Conservation (phyloP, 2,329 filamentous ascomycete genomes). For the Aspergillus ochraceus region DNA sequence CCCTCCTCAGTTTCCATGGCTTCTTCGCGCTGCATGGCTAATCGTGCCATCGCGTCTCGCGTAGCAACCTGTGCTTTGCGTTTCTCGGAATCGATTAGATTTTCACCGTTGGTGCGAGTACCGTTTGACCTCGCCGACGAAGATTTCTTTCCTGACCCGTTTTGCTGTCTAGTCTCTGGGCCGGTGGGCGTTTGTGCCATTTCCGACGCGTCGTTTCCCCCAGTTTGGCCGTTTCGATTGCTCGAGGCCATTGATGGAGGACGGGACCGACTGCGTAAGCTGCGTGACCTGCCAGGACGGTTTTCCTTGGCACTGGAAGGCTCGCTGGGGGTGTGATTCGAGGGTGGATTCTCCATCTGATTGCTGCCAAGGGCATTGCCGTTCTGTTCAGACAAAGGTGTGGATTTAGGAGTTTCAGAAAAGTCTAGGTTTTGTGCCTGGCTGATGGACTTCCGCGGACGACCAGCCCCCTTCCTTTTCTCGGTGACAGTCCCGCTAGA, state of each 20-base stretch:
- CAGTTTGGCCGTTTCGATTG: neutral
- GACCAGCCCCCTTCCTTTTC: slow-evolving; percentile 20
- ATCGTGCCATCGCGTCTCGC: slow-evolving; percentile 34
- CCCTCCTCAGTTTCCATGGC: slow-evolving; percentile 35
- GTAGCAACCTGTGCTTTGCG: slow-evolving; percentile 35
- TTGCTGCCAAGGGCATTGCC: slow-evolving; percentile 15
- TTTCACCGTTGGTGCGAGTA: slow-evolving; percentile 2
- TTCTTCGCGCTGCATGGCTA: slow-evolving; percentile 42
- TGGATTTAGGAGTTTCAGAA: slow-evolving; percentile 14
- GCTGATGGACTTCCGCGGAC: slow-evolving; percentile 30
- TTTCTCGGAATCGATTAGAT: slow-evolving; percentile 20
- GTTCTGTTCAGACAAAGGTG: slow-evolving; percentile 18
- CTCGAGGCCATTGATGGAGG: slow-evolving; percentile 5
- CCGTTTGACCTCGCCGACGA: neutral
- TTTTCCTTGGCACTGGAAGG: slow-evolving; percentile 3
- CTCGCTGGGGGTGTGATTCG: slow-evolving; percentile 15
- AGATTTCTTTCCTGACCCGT: slow-evolving; percentile 17
- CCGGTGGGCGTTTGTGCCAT: neutral
- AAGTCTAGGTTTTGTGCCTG: slow-evolving; percentile 14
- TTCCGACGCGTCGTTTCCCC: neutral
- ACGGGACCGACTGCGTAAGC: slow-evolving; percentile 19
- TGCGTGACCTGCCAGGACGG: slow-evolving; percentile 12
- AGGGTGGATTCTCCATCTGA: slow-evolving; percentile 10
- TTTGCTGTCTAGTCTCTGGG: neutral
- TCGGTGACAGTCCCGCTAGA: slow-evolving; percentile 11